Evolutionary conservation across 306 rosid genomes (phyloP), one percentile per base, ranked within the genome.

Genomic region (Cucumis hystrix): DNA sequence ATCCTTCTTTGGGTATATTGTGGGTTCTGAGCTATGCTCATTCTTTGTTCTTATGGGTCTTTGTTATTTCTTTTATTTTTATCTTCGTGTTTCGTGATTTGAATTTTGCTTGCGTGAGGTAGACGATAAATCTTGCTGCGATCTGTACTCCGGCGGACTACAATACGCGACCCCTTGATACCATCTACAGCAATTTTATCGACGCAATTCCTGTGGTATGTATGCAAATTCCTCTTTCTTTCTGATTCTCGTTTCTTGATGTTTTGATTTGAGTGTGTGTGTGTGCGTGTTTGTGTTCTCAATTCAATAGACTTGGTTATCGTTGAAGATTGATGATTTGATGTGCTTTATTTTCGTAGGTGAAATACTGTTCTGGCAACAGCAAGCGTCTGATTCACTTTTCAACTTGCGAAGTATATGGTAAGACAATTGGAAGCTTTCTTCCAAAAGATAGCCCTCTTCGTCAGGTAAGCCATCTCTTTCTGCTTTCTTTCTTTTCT

Each of bases 81-180:
- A 10, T 4, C 15, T 18, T 70, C 33, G 58, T 25, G 37, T 23
- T 45, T 58, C 25, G n/a, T 55, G 45, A 21, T 65, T 39, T 20
- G 18, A 58, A 56, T 58, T 11, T 49, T 47, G 9, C 39, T 18
- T 77, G 17, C 33, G 18, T 51, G 63, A 49, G 73, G 41, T 52
- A 93, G 97, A 91, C 98, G 12, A 93, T 93, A 56, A 93, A 93
- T 71, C 96, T 93, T 39, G 98, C 98, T 67, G 98, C 98, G 14
- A 93, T 93, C 60, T 93, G 98, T 56, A 93, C 98, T 60, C 97
- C 98, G 37, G 97, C 98, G 56, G 98, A 93, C 75, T 93, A 93
- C 84, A 93, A 93, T 82, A 93, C 97, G 25, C 98, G 98, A 52
- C 98, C 97, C 0, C 80, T 93, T 12, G 98, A 93, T 70, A 93